phyloP scores from a whole-genome alignment of 1,284 basidiomycete genomes.

The Ceratobasidium sp. region DNA sequence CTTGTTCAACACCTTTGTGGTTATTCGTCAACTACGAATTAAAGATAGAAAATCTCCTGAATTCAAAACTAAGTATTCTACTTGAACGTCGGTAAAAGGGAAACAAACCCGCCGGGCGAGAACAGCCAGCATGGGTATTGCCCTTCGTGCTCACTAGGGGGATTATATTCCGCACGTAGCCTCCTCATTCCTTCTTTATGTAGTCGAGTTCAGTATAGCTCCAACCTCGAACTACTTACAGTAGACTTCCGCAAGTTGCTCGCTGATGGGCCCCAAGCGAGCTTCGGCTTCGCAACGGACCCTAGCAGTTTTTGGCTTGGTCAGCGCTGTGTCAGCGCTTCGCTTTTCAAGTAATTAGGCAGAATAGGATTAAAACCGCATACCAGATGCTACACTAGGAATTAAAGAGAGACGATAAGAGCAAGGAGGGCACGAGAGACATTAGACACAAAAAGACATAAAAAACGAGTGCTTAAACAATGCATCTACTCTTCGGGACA shows the following conservation, averaged over 20 bases:
- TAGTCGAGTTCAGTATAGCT: too few species aligned
- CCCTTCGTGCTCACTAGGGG: too few species aligned
- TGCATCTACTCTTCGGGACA: not conserved
- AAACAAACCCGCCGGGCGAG: too few species aligned
- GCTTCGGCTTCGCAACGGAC: conserved; percentile 25
- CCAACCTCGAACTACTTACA: not conserved
- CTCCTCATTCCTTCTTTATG: too few species aligned
- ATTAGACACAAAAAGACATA: not conserved
- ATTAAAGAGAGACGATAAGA: not conserved
- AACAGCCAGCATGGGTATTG: too few species aligned
- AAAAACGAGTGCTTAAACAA: not conserved
- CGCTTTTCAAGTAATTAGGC: not conserved
- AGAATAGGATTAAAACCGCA: not conserved
- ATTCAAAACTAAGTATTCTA: not conserved
- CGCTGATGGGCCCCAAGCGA: conserved; percentile 21
- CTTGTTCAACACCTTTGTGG: too few species aligned
- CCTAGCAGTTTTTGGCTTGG: conserved; percentile 20
- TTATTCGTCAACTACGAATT: too few species aligned
- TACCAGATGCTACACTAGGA: not conserved
- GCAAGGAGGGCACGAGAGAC: not conserved
- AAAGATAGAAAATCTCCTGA: too few species aligned
- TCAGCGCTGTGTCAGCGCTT: conserved; percentile 20
- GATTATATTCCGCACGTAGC: too few species aligned
- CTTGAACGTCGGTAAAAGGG: too few species aligned
- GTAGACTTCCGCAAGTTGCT: conserved; percentile 24